Conservation (phyloP, 169 alveolate genomes). For the Amoebophrya sp. region DNA sequence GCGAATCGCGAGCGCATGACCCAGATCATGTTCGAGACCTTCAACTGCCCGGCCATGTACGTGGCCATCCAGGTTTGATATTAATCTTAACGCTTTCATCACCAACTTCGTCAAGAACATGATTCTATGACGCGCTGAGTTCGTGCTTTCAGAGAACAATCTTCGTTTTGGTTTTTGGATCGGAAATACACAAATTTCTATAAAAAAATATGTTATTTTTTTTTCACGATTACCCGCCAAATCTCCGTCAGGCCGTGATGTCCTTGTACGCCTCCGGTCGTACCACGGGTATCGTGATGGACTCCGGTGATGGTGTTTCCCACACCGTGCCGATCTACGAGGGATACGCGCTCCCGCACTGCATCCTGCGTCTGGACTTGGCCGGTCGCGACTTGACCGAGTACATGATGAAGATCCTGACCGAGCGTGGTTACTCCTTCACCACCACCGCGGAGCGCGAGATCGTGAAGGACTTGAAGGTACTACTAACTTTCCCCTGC, state of each 20-base stretch:
- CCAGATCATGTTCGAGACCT: constrained; percentile 92
- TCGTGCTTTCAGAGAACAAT: too few species aligned
- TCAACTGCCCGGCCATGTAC: constrained; percentile 77
- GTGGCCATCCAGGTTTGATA: constrained; percentile 12
- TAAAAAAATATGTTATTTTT: too few species aligned
- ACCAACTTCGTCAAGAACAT: too few species aligned
- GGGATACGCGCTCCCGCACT: constrained; percentile 96
- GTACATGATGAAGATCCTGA: constrained; percentile 81
- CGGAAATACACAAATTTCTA: too few species aligned
- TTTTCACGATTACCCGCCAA: too few species aligned
- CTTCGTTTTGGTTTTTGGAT: too few species aligned
- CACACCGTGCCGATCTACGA: constrained; percentile 98
- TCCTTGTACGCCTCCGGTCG: constrained; percentile 97
- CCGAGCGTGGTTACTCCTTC: constrained; percentile 90
- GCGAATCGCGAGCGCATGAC: constrained; percentile 90
- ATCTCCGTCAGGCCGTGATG: constrained; percentile 94
- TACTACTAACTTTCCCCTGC: too few species aligned
- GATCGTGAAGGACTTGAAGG: constrained; percentile 95
- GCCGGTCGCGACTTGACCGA: constrained; percentile 98
- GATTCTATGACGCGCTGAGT: too few species aligned
- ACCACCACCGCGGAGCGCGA: constrained; percentile 94
- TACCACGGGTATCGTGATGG: constrained; percentile 93
- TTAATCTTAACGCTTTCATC: too few species aligned
- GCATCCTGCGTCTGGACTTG: constrained; percentile 86
- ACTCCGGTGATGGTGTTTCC: constrained; percentile 98